phyloP scores from a whole-genome alignment of 192 early-diverging fungal genomes.

The Oehlia diaphana region DNA sequence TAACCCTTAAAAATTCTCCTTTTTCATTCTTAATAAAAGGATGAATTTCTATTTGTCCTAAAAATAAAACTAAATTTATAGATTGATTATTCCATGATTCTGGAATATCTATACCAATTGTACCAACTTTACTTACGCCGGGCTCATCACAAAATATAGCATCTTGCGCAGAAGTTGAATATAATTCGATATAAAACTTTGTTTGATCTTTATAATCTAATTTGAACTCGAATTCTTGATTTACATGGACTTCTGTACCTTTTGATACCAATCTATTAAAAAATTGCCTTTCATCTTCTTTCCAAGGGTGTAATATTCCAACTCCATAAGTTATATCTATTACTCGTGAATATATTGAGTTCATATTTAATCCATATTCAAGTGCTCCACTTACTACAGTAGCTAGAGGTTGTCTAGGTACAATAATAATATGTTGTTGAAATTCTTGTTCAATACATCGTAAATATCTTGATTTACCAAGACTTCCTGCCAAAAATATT shows the following conservation, averaged over 20 bases:
- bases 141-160: conserved; percentile 24
- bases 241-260: background rate
- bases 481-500: conserved; percentile 56
- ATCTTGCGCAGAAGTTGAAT: background rate
- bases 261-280: background rate
- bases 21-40: background rate
- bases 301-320: background rate
- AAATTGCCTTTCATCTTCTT: background rate
- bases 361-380: background rate
- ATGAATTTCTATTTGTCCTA: background rate
- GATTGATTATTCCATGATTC: background rate
- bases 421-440: background rate
- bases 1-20: background rate
- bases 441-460: background rate
- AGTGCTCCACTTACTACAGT: background rate
- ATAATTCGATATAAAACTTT: background rate
- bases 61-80: background rate
- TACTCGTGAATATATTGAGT: background rate
- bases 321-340: background rate
- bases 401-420: background rate
- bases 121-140: background rate
- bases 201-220: background rate
- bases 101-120: background rate
- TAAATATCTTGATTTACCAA: conserved; percentile 53
- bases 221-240: conserved; percentile 8